These are phyloP conservation scores for Aureobasidium leucospermi DNA, from an alignment of 2,329 filamentous ascomycete species.

Conservation along the genomic window DNA sequence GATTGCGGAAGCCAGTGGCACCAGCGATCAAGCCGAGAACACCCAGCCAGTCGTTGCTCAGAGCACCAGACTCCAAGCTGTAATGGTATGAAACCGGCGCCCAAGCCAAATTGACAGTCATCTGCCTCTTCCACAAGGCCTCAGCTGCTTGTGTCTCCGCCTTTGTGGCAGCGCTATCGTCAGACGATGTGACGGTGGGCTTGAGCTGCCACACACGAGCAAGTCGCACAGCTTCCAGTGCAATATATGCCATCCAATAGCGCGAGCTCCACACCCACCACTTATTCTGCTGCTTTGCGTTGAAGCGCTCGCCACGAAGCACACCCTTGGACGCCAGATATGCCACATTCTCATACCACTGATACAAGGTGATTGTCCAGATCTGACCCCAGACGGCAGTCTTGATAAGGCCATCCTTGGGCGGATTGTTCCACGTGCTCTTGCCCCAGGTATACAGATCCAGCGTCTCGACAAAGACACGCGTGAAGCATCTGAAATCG, in stretches of 20 bases:
- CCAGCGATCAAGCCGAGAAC: slow-evolving; percentile 14
- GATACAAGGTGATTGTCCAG: slow-evolving; percentile 59
- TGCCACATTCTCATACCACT: slow-evolving; percentile 74
- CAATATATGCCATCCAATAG: slow-evolving; percentile 74
- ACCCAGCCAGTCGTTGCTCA: slow-evolving; percentile 15
- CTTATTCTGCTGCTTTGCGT: slow-evolving; percentile 42
- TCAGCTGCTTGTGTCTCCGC: slow-evolving; percentile 24
- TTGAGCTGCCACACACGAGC: slow-evolving; percentile 36
- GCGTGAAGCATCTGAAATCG: slow-evolving; percentile 64
- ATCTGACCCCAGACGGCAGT: slow-evolving; percentile 62
- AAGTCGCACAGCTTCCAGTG: slow-evolving; percentile 65
- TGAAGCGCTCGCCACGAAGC: slow-evolving; percentile 35
- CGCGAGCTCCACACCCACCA: slow-evolving; percentile 67
- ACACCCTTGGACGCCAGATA: slow-evolving; percentile 70
- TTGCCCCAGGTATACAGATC: slow-evolving; percentile 64
- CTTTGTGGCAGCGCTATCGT: slow-evolving; percentile 35
- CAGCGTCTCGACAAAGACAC: slow-evolving; percentile 65
- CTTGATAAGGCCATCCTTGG: slow-evolving; percentile 39
- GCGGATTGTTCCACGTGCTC: slow-evolving; percentile 27
- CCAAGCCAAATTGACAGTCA: slow-evolving; percentile 17
- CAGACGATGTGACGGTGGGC: slow-evolving; percentile 24
- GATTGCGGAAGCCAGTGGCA: slow-evolving; percentile 13
- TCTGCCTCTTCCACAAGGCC: slow-evolving; percentile 14
- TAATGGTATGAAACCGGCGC: slow-evolving; percentile 16
- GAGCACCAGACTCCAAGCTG: slow-evolving; percentile 14